Percentiles rank a stretch among this genome's conserved stretches.
Evolutionary conservation across 225 moss, liverwort and hornwort species (phyloP).

Genomic region (Takakia lepidozioides): DNA sequence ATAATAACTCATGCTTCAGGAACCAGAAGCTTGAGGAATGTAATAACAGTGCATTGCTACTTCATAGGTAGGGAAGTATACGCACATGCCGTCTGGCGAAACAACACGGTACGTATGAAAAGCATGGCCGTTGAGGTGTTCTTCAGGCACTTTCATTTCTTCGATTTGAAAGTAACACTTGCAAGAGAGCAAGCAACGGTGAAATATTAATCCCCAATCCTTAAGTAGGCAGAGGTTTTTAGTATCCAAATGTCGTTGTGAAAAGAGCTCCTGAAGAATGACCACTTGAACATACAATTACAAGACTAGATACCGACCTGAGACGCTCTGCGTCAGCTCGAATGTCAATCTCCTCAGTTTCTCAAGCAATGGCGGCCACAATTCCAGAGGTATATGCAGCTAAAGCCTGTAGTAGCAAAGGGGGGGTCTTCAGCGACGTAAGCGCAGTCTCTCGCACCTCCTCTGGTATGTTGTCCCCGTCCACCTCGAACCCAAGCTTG

Average conservation of each 20-base stretch:
- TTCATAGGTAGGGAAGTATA: neutral
- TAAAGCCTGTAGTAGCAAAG: slow-evolving; percentile 62
- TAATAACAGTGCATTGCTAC: no score
- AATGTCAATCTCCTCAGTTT: slow-evolving; percentile 84
- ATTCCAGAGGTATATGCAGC: slow-evolving; percentile 64
- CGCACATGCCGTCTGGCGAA: slow-evolving; percentile 78
- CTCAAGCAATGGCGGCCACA: slow-evolving; percentile 52
- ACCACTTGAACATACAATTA: no score
- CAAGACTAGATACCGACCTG: slow-evolving; percentile 36
- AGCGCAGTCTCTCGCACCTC: slow-evolving; percentile 71
- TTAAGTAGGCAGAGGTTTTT: no score
- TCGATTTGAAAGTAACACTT: no score
- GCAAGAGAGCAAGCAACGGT: no score
- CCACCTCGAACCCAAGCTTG: slow-evolving; percentile 75
- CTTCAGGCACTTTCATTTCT: slow-evolving; percentile 75
- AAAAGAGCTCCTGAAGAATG: no score
- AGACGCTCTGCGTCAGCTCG: slow-evolving; percentile 91
- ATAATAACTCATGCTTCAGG: no score
- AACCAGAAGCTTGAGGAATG: no score
- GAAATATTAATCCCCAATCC: no score
- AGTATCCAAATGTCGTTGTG: no score
- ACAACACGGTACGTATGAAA: slow-evolving; percentile 79
- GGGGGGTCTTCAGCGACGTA: slow-evolving; percentile 63
- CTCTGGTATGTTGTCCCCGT: slow-evolving; percentile 64
- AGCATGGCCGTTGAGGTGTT: slow-evolving; percentile 74